These are phyloP conservation scores for Panicum hallii DNA, from an alignment of 202 grass and related monocot species.

Conservation along the genomic window DNA sequence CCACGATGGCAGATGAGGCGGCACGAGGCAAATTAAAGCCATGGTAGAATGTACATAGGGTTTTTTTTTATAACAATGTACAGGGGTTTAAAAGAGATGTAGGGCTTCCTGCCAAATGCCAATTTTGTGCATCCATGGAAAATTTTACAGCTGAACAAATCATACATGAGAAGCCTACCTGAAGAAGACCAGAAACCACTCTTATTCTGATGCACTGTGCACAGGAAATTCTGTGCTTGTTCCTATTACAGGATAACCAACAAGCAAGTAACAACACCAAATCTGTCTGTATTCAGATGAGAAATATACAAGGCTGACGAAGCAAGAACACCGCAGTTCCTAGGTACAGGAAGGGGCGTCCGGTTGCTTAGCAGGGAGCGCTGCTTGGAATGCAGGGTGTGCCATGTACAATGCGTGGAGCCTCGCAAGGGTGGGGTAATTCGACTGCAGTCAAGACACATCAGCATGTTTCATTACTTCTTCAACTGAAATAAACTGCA, in stretches of 20 bases:
- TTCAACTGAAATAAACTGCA: not conserved
- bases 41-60: too few species aligned
- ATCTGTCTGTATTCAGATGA: not conserved
- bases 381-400: conserved; percentile 83
- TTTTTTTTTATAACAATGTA: too few species aligned
- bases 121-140: not conserved
- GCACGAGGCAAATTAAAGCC: too few species aligned
- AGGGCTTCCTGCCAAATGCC: not conserved
- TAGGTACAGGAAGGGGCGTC: conserved; percentile 60
- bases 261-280: not conserved
- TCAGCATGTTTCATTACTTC: conserved; percentile 23
- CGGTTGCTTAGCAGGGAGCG: conserved; percentile 80
- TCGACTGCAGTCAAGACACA: conserved; percentile 53
- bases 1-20: too few species aligned
- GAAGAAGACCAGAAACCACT: not conserved
- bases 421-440: conserved; percentile 73
- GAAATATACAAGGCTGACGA: not conserved
- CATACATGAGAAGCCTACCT: not conserved
- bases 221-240: not conserved
- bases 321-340: not conserved
- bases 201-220: not conserved
- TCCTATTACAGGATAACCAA: not conserved
- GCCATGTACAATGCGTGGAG: conserved; percentile 65
- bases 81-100: too few species aligned
- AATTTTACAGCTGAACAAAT: not conserved